phyloP scores from a whole-genome alignment of 176 grass and related monocot genomes.

The Cenchrus americanus region DNA sequence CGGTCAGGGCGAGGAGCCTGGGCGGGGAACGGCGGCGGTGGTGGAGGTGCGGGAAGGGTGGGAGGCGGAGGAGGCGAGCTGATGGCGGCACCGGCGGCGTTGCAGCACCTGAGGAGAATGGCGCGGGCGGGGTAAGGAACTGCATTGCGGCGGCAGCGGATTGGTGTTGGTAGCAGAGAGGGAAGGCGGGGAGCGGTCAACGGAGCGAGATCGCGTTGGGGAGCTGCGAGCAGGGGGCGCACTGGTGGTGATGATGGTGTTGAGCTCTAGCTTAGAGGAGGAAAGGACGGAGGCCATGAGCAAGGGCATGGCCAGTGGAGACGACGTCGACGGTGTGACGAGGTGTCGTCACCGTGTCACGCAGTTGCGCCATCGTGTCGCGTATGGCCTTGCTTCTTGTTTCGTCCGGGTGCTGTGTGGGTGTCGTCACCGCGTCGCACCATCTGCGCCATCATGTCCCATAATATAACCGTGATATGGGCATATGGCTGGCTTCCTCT shows the following conservation, averaged over 20 bases:
- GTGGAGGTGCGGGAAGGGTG: slow-evolving; percentile 38
- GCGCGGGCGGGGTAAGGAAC: slow-evolving; percentile 31
- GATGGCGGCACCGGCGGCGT: not conserved
- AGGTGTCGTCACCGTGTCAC: slow-evolving; percentile 21
- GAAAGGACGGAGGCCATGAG: not conserved
- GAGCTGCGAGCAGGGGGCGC: no score
- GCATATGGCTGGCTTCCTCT: no score
- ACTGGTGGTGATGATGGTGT: not conserved
- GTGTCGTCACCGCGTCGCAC: not conserved
- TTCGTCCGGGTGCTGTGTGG: not conserved
- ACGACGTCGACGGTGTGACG: not conserved
- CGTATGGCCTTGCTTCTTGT: not conserved
- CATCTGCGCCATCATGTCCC: not conserved
- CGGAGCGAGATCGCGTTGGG: no score
- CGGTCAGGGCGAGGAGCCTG: not conserved
- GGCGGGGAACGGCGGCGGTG: slow-evolving; percentile 12
- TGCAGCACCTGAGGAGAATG: not conserved
- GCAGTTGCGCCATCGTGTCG: not conserved
- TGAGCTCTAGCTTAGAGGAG: not conserved
- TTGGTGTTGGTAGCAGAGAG: no score
- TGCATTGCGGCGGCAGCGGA: slow-evolving; percentile 31
- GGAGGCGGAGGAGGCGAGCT: slow-evolving; percentile 14
- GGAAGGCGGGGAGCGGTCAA: no score
- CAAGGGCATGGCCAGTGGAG: not conserved
- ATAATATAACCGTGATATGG: no score